Conservation (phyloP, 2,329 filamentous ascomycete species). For the Pseudogymnoascus sp. region DNA sequence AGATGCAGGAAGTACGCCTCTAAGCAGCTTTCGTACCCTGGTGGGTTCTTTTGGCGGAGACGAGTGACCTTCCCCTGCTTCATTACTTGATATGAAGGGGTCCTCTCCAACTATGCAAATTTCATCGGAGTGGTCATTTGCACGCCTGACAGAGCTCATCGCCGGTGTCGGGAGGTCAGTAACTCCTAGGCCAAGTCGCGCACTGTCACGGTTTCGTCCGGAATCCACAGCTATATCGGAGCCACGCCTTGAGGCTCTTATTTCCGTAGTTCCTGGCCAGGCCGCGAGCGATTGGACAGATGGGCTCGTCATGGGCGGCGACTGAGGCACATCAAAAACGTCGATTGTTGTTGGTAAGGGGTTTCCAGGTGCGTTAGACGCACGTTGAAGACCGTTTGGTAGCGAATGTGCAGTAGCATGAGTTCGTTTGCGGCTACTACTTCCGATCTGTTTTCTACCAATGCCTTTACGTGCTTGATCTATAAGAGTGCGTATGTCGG, state of each 20-base stretch:
- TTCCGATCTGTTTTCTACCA: background rate
- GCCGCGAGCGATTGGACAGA: conserved; percentile 11
- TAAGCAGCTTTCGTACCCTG: conserved; percentile 32
- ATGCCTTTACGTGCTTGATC: background rate
- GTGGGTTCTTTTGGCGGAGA: conserved; percentile 1
- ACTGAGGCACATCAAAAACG: conserved; percentile 32
- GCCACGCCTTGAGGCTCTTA: background rate
- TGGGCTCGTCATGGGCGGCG: conserved; percentile 32
- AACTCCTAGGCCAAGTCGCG: background rate
- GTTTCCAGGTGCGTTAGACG: background rate
- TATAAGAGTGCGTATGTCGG: conserved; percentile 17
- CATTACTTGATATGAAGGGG: background rate
- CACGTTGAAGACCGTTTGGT: background rate
- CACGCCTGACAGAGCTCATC: conserved; percentile 21
- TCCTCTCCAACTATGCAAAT: background rate
- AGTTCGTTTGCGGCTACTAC: background rate
- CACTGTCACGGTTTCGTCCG: background rate
- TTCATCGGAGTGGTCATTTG: background rate
- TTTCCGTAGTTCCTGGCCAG: background rate
- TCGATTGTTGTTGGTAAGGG: conserved; percentile 8
- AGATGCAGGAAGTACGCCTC: conserved; percentile 57
- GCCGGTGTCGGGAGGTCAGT: conserved; percentile 21
- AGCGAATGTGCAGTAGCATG: background rate
- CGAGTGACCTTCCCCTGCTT: background rate
- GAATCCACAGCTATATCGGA: background rate